phyloP scores from a whole-genome alignment of 805 yeast genomes.

The Myxozyma mucilagina region DNA sequence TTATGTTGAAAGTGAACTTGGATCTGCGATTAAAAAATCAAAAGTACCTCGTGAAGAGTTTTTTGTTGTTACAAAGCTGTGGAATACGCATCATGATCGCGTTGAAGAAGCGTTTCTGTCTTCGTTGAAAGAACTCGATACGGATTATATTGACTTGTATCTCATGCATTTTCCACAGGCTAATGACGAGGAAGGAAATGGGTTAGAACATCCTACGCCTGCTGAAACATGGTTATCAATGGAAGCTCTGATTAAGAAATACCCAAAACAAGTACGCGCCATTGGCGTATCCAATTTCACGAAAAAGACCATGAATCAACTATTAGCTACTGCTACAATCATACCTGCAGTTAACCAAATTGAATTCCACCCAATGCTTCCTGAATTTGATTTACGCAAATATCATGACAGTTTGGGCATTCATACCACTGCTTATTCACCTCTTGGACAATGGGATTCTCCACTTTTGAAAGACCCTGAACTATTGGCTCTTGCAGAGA shows the following conservation, averaged over 20 bases:
- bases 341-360: slow-evolving; percentile 74
- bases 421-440: slow-evolving; percentile 70
- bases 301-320: slow-evolving; percentile 58
- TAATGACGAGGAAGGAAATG: slow-evolving; percentile 40
- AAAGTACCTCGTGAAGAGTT: slow-evolving; percentile 53
- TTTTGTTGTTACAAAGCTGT: slow-evolving; percentile 47
- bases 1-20: slow-evolving; percentile 66
- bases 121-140: slow-evolving; percentile 60
- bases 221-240: slow-evolving; percentile 65
- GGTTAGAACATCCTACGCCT: slow-evolving; percentile 57
- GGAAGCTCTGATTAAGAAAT: slow-evolving; percentile 56
- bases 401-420: slow-evolving; percentile 56
- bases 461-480: slow-evolving; percentile 60
- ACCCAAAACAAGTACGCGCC: slow-evolving; percentile 55
- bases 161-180: slow-evolving; percentile 83
- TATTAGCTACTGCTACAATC: slow-evolving; percentile 48
- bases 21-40: slow-evolving; percentile 42
- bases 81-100: slow-evolving; percentile 40
- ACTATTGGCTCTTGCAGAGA: slow-evolving; percentile 64
- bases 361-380: slow-evolving; percentile 55
- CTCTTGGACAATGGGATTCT: slow-evolving; percentile 68
- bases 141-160: slow-evolving; percentile 76
- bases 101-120: slow-evolving; percentile 56
- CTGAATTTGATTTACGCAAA: slow-evolving; percentile 48
- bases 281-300: slow-evolving; percentile 83